Conservation (phyloP, 139 green algal species). For the Spirogloea muscicola region DNA sequence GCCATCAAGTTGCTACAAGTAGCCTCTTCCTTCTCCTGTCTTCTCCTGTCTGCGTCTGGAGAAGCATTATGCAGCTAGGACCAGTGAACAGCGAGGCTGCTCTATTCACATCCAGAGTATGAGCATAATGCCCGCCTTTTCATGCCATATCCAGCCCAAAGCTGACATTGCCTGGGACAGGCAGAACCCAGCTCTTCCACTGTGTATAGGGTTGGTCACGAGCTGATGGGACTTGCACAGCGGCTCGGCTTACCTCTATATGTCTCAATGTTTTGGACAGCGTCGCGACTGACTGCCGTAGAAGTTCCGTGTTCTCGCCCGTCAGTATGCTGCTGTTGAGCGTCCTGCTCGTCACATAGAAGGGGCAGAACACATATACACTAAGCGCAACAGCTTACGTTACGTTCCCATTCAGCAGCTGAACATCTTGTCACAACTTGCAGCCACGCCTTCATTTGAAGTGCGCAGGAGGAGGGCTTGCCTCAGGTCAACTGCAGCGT, state of each 20-base stretch:
- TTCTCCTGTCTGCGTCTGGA: no score
- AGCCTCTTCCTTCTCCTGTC: no score
- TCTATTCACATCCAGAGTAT: no score
- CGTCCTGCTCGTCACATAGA: slow-evolving; percentile 15
- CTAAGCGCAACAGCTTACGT: neutral
- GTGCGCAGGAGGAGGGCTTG: neutral
- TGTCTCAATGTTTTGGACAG: slow-evolving; percentile 48
- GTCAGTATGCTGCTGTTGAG: slow-evolving; percentile 86
- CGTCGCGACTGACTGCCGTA: slow-evolving; percentile 47
- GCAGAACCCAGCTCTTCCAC: no score
- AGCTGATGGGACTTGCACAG: no score
- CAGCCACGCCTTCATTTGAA: neutral
- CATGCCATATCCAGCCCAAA: no score
- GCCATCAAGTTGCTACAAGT: no score
- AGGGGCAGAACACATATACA: neutral
- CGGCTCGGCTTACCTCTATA: slow-evolving; percentile 49
- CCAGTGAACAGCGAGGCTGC: no score
- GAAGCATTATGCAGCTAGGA: no score
- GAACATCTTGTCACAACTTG: neutral
- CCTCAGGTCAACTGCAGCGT: slow-evolving; percentile 34
- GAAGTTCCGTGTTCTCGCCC: slow-evolving; percentile 77
- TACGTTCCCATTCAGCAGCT: neutral
- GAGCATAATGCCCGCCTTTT: no score
- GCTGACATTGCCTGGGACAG: no score
- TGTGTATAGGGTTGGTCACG: no score